A percentile compares a stretch with the other conserved stretches of the same genome.
phyloP scores from a whole-genome alignment of 768 basidiomycete species.

The Lactifluus pinguis region DNA sequence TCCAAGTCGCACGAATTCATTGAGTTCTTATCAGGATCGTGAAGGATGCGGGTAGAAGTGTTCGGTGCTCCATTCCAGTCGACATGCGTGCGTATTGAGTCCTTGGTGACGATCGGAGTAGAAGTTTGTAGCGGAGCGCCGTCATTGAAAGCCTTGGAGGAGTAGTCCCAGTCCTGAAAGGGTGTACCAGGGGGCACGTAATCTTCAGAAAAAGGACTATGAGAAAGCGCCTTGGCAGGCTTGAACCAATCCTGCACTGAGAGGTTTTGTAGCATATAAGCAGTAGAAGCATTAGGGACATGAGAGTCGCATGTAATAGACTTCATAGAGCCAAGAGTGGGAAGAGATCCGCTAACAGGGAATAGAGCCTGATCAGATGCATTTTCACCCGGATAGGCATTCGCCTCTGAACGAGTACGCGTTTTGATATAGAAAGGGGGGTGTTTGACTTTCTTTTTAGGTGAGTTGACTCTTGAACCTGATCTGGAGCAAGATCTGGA shows the following conservation, averaged over 20 bases:
- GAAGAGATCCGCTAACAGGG: constrained; percentile 9
- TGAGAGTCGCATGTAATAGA: not conserved
- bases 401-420: constrained; percentile 32
- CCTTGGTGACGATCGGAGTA: constrained; percentile 11
- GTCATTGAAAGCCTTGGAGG: constrained; percentile 10
- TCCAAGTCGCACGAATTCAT: not conserved
- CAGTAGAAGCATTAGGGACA: not conserved
- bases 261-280: constrained; percentile 14
- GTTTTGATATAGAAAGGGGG: constrained; percentile 27
- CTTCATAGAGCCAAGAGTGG: constrained; percentile 3
- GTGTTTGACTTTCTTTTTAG: constrained; percentile 17
- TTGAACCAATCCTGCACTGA: constrained; percentile 25
- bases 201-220: constrained; percentile 17
- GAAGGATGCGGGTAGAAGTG: not conserved
- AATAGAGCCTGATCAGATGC: not conserved
- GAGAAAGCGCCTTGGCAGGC: constrained; percentile 24
- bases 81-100: not conserved
- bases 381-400: not conserved
- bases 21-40: not conserved
- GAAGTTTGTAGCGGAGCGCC: constrained; percentile 16
- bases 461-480: constrained; percentile 16
- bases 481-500: constrained; percentile 34
- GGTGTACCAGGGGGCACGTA: constrained; percentile 17
- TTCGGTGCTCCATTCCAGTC: constrained; percentile 4
- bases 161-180: constrained; percentile 8